Base-by-base conservation (phyloP, 2,329 filamentous ascomycete genomes). In the Hypoxylon sp. region DNA sequence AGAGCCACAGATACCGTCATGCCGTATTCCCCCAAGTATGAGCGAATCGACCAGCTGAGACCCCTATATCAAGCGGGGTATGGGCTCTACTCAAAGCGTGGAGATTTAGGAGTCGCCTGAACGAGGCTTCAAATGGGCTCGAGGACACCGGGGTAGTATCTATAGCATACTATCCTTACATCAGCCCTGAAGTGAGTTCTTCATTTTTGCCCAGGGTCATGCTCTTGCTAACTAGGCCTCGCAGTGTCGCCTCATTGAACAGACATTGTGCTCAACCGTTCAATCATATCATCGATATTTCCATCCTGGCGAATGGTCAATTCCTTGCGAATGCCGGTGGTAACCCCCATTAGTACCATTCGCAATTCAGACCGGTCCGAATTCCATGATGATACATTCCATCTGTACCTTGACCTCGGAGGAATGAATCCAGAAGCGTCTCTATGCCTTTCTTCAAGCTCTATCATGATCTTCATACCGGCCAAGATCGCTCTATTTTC, bases 351-450 rank as follows among this genome's bases (percentile, higher is more conserved):
- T 11, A 69, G 50, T 4, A 50, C 58, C 33, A 69, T 58, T 9
- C 54, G 57, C 36, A 67, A 38, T 22, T 67, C 64, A 2, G 67
- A 60, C 30, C 65, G 61, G 46, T 67, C 67, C 4, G 62, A 54
- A 20, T 63, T 64, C 61, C 64, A 69, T 24, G 64, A 60, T 9
- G 50, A 64, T 6, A 14, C n/a, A 30, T 32, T 48, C 67, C 67
- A 67, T 20, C 52, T 49, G 18, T 64, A 63, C 18, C 64, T 51
- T 9, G 57, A 38, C 18, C 24, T 14, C 16, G 48, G 22, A 18
- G 67, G 67, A 32, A 69, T 62, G 18, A 38, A 18, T 9, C 67
- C 67, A 9, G 26, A 20, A 5, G 52, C 61, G 7, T 69, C 67
- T 18, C 64, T 49, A 4, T 40, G 18, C 22, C 36, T 38, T 51